These are phyloP conservation scores for Triticum monococcum DNA, from an alignment of 176 grass and related monocot species.

Conservation along the genomic window DNA sequence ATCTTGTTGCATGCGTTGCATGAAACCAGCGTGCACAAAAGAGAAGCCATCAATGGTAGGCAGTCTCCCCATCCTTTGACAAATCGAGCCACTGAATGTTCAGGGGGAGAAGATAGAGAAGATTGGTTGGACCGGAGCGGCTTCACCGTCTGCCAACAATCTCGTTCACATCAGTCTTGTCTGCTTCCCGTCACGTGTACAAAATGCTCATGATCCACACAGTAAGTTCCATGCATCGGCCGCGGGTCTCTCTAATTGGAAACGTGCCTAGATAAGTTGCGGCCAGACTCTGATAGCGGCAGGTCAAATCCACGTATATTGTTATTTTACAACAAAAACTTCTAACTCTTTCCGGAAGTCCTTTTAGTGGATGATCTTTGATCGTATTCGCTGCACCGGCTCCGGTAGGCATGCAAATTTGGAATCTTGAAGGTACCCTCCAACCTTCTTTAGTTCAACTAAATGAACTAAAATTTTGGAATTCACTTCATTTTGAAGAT, in stretches of 20 bases:
- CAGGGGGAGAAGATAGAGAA: neutral
- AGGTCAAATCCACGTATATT: neutral
- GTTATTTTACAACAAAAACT: too few species aligned
- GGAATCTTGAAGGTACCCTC: too few species aligned
- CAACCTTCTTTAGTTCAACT: too few species aligned
- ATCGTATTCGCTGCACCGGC: too few species aligned
- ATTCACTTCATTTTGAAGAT: too few species aligned
- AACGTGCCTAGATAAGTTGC: neutral
- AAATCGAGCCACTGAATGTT: neutral
- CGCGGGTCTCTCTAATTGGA: neutral
- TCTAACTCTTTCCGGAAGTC: neutral
- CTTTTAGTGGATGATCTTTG: neutral
- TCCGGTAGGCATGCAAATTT: too few species aligned
- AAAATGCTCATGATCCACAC: neutral
- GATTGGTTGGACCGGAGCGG: neutral
- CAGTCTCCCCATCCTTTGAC: slow-evolving; percentile 9
- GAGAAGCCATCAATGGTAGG: neutral
- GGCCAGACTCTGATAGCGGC: neutral
- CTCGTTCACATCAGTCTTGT: neutral
- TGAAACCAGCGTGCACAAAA: slow-evolving; percentile 33
- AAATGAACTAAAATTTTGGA: too few species aligned
- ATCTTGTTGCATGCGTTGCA: neutral
- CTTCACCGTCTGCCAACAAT: neutral
- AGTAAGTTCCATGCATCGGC: neutral
- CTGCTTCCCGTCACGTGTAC: neutral